These are phyloP conservation scores for Suhomyces bokatorum DNA, from an alignment of 1,139 yeast species.

Conservation along the genomic window DNA sequence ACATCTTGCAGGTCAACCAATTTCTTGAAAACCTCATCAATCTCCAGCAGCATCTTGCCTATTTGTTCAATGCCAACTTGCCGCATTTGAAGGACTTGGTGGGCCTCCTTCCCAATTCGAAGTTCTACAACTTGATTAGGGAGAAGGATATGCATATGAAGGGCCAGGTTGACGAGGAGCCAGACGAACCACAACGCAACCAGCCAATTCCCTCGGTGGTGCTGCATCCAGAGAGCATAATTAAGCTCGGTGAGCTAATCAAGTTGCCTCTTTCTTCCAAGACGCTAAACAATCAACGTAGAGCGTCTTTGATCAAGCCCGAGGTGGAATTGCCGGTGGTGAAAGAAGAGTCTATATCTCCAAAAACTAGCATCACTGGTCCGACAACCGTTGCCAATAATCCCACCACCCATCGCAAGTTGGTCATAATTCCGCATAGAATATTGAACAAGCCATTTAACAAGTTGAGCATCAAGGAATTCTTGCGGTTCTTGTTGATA, in stretches of 20 bases:
- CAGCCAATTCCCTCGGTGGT: conserved; percentile 3
- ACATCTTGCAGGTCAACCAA: conserved; percentile 35
- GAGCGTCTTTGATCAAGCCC: conserved; percentile 18
- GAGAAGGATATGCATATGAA: conserved; percentile 34
- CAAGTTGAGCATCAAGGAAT: conserved; percentile 41
- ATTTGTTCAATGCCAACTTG: conserved; percentile 28
- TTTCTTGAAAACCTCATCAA: conserved; percentile 42
- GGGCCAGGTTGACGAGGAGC: conserved; percentile 21
- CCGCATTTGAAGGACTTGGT: conserved; percentile 38
- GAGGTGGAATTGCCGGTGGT: conserved; percentile 6
- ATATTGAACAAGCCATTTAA: conserved; percentile 45
- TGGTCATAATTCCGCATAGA: conserved; percentile 46
- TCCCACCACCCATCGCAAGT: conserved; percentile 16
- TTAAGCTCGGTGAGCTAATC: conserved; percentile 38
- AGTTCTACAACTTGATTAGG: conserved; percentile 38
- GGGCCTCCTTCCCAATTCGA: conserved; percentile 33
- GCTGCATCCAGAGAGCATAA: conserved; percentile 28
- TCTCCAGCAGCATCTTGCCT: conserved; percentile 32
- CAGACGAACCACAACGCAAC: conserved; percentile 11
- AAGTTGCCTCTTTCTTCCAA: conserved; percentile 45
- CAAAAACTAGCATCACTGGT: conserved; percentile 1
- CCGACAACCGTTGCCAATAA: not conserved
- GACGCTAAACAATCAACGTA: conserved; percentile 40
- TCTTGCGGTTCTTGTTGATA: conserved; percentile 37
- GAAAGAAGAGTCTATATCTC: conserved; percentile 4